Base-by-base conservation (phyloP, 495 filamentous ascomycete species). In the Annulohypoxylon moriforme region DNA sequence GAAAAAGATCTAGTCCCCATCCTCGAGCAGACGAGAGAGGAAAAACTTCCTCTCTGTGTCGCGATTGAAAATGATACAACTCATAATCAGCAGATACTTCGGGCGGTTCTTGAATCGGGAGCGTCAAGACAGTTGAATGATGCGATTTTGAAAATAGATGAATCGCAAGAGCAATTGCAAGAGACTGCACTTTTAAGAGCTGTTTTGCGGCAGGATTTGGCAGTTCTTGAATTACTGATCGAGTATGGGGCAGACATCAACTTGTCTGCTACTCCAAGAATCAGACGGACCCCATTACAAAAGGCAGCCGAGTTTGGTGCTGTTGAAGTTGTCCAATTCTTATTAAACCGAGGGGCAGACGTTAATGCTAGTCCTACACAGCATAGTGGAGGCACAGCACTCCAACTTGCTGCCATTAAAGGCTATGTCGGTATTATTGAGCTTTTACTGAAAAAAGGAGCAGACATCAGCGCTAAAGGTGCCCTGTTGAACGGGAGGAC, bases 201-300 rank as follows among this genome's bases (percentile, higher is more conserved):
- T n/a, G 36, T 40, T 40, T 4, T 2, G 36, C 36, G 36, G 36
- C 36, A 40, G 13, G 13, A 40, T 14, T 40, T 40, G 14, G 36
- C 36, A 13, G 4, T 40, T 13, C 10, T 40, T n/a, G 36, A 14
- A 14, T 40, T 53, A 7, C 49, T 53, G 0, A 14, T 31, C 11
- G 14, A 27, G 24, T 29, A 29, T 6, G 49, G 49, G 3, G 49
- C 49, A 10, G 49, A 53, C 9, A 29, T 53, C 11, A 27, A 53
- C 24, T 14, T n/a, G 3, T 13, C 8, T n/a, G 49, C 24, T n/a
- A 5, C 6, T 13, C 18, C 18, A 16, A 9, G 0, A 27, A 1
- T 53, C 49, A 53, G 24, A 53, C 49, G 49, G 24, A 29, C 49
- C 5, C 49, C 49, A 14, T n/a, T 53, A n/a, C 49, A 53, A 25